Evolutionary conservation across 768 basidiomycete genomes (phyloP), one percentile per base, ranked within the genome.

Genomic region (Lactifluus echinatus): DNA sequence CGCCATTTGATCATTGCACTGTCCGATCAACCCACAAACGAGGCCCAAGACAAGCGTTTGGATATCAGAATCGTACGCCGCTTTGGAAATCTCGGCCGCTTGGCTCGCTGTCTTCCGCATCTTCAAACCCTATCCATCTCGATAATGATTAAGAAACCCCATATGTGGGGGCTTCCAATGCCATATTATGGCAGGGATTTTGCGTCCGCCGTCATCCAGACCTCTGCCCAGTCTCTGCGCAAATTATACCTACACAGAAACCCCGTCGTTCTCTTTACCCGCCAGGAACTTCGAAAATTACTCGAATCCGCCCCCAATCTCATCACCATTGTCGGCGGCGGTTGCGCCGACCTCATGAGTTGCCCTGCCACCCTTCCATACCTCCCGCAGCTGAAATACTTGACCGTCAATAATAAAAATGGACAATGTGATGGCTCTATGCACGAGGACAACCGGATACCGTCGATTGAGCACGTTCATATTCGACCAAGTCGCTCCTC

Each of bases 181-280:
- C 58, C 58, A 12, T 19, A 59, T 50, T 59, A 59, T 50, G 58
- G 58, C 40, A 55, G 26, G 21, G 40, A 55, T 17, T 59, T 59
- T 12, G 58, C 58, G 7, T 21, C 53, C 8, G 8, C 43, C 4
- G 8, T 55, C 26, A 55, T 28, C 19, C 33, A 43, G 21, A 59
- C 23, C 47, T 45, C 11, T 5, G 53, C 58, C 11, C 48, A 15
- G 17, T 59, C 58, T 19, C 48, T 59, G 33, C 43, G 45, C 47
- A 45, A 50, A 34, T 28, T 59, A 29, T 37, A 50, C 29, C n/a
- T 59, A 7, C 26, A 55, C 29, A 28, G 11, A 3, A n/a, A 33
- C 21, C 47, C 58, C 17, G 12, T 15, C 19, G 43, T 59, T 23
- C 58, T 59, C 15, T 55, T 59, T 21, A 55, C 48, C 36, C 48